Percentiles rank a stretch among this genome's conserved stretches.
phyloP scores from a whole-genome alignment of 2,329 filamentous ascomycete genomes.

The Zymoseptoria passerinii region DNA sequence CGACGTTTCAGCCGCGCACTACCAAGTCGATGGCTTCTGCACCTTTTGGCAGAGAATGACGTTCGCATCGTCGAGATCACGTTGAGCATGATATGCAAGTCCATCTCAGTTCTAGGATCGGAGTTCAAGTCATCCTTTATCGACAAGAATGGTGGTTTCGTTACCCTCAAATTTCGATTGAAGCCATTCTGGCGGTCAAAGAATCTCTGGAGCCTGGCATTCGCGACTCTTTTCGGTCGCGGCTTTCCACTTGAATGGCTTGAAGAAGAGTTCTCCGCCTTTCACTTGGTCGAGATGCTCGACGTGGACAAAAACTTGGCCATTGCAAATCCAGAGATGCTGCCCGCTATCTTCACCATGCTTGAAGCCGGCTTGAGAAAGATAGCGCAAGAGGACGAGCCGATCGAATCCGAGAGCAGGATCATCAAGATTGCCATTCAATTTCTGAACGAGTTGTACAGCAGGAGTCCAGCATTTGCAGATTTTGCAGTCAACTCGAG shows the following conservation, averaged over 20 bases:
- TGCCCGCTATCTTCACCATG: constrained; percentile 78
- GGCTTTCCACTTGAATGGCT: constrained; percentile 68
- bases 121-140: constrained; percentile 79
- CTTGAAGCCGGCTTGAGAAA: constrained; percentile 74
- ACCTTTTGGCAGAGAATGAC: constrained; percentile 80
- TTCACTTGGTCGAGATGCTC: constrained; percentile 66
- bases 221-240: constrained; percentile 78
- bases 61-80: constrained; percentile 73
- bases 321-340: constrained; percentile 66
- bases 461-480: constrained; percentile 66
- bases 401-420: constrained; percentile 38
- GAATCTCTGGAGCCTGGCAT: constrained; percentile 76
- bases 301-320: constrained; percentile 48
- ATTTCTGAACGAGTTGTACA: constrained; percentile 71
- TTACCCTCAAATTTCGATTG: constrained; percentile 71
- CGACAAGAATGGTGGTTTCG: constrained; percentile 78
- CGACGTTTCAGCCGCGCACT: constrained; percentile 83
- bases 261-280: constrained; percentile 64
- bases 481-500: constrained; percentile 75
- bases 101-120: constrained; percentile 74
- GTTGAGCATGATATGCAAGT: constrained; percentile 71
- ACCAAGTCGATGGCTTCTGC: constrained; percentile 73
- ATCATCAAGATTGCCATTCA: constrained; percentile 69
- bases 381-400: constrained; percentile 48
- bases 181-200: constrained; percentile 84